phyloP scores from a whole-genome alignment of 140 eudicot genomes.

The Bidens hawaiensis region DNA sequence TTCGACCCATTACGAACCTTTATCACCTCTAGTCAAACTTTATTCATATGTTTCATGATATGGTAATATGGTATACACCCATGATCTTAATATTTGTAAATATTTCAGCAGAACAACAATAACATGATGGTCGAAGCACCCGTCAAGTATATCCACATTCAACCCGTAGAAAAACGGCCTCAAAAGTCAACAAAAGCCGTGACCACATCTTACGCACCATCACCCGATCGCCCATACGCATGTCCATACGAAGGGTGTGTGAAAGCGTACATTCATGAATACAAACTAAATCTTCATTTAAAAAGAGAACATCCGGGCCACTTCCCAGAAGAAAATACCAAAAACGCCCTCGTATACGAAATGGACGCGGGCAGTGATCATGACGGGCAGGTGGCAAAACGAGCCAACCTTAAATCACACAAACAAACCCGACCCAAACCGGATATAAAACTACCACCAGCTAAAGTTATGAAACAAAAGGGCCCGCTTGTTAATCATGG shows the following conservation, averaged over 20 bases:
- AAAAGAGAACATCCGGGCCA: slow-evolving; percentile 83
- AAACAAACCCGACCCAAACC: slow-evolving; percentile 62
- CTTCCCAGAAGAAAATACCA: slow-evolving; percentile 60
- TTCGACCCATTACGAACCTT: not conserved
- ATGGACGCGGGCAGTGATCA: slow-evolving; percentile 79
- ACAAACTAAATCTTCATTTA: slow-evolving; percentile 87
- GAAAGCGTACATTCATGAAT: slow-evolving; percentile 91
- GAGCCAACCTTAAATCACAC: slow-evolving; percentile 35
- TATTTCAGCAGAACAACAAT: slow-evolving; percentile 19
- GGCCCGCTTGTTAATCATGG: slow-evolving; percentile 34
- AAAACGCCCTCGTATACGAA: slow-evolving; percentile 40
- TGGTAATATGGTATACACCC: not conserved
- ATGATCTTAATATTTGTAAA: not conserved
- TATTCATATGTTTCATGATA: not conserved
- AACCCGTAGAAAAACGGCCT: slow-evolving; percentile 55
- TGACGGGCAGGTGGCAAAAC: slow-evolving; percentile 46
- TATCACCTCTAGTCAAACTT: slow-evolving; percentile 1
- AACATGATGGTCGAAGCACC: slow-evolving; percentile 27
- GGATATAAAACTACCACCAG: slow-evolving; percentile 48
- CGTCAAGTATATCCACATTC: slow-evolving; percentile 17
- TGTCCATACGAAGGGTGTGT: slow-evolving; percentile 91
- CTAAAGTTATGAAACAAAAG: slow-evolving; percentile 49
- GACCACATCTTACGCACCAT: slow-evolving; percentile 35
- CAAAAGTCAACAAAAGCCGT: slow-evolving; percentile 53
- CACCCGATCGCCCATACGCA: slow-evolving; percentile 67